Percentiles rank a stretch among this genome's conserved stretches.
phyloP scores from a whole-genome alignment of 2,329 filamentous ascomycete species.

The Cryphonectria nitschkei region DNA sequence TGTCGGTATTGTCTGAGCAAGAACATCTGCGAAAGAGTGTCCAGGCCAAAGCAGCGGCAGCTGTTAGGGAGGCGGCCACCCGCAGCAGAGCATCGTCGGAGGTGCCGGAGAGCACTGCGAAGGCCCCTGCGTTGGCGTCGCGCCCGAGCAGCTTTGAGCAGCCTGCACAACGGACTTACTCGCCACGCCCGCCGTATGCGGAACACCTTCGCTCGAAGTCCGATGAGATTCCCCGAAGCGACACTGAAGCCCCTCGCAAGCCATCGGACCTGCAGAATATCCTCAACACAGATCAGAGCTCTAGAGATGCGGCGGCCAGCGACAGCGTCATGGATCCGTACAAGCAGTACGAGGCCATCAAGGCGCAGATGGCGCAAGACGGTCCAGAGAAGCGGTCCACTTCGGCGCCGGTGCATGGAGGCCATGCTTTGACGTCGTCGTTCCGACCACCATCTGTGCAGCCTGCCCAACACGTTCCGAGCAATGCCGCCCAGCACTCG shows the following conservation, averaged over 20 bases:
- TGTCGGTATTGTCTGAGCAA: conserved; percentile 18
- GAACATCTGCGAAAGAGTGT: conserved; percentile 18
- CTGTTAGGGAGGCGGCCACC: conserved; percentile 23
- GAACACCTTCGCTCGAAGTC: conserved; percentile 26
- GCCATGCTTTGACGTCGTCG: neutral
- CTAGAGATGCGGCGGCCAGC: neutral
- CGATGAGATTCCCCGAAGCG: conserved; percentile 14
- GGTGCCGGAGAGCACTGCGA: conserved; percentile 11
- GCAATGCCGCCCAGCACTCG: conserved; percentile 5
- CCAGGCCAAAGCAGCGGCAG: conserved; percentile 26
- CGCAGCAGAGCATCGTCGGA: conserved; percentile 25
- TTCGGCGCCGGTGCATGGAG: conserved; percentile 20
- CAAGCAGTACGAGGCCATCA: conserved; percentile 23
- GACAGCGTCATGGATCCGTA: conserved; percentile 21
- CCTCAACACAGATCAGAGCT: conserved; percentile 9
- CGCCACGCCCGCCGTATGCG: neutral
- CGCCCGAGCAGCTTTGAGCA: neutral
- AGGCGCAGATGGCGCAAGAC: conserved; percentile 21
- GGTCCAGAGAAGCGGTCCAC: conserved; percentile 8
- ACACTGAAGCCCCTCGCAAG: conserved; percentile 7
- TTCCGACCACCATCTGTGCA: conserved; percentile 1
- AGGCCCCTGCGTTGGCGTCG: neutral
- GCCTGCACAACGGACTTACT: neutral
- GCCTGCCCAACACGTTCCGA: neutral
- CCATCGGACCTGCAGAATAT: conserved; percentile 16